phyloP scores from a whole-genome alignment of 495 filamentous ascomycete genomes.

The Penicillium argentinense region DNA sequence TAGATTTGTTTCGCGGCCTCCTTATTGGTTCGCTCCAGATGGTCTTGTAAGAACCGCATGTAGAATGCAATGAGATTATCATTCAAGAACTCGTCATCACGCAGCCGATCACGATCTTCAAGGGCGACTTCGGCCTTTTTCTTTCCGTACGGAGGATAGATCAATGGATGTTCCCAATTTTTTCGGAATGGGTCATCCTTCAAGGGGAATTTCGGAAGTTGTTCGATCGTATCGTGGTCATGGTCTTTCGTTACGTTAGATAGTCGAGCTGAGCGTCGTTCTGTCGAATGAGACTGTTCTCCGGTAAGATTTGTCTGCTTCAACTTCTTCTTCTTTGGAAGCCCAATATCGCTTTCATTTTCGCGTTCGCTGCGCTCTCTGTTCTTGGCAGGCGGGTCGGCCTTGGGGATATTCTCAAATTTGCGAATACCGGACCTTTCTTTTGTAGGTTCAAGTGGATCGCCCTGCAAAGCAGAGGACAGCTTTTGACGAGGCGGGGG shows the following conservation, averaged over 20 bases:
- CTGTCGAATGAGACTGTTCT: conserved; percentile 31
- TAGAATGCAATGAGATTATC: conserved; percentile 91
- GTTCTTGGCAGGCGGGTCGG: neutral
- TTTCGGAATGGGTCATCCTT: conserved; percentile 18
- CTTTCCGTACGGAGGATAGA: conserved; percentile 67
- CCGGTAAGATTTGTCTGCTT: neutral
- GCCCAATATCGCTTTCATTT: conserved; percentile 28
- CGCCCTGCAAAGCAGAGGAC: conserved; percentile 32
- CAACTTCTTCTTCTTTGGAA: conserved; percentile 31
- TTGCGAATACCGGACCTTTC: too few relatives aligned
- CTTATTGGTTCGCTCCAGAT: conserved; percentile 54
- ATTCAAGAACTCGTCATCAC: conserved; percentile 85
- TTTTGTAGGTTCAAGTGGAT: too few relatives aligned
- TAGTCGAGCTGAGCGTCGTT: conserved; percentile 14
- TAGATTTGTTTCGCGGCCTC: conserved; percentile 66
- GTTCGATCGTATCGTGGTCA: conserved; percentile 12
- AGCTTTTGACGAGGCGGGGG: conserved; percentile 24
- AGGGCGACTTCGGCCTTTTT: conserved; percentile 75
- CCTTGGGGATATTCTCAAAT: neutral
- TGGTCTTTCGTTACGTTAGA: neutral
- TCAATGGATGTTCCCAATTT: conserved; percentile 56
- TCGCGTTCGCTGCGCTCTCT: conserved; percentile 4
- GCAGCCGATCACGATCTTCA: conserved; percentile 74
- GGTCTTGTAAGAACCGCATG: conserved; percentile 69
- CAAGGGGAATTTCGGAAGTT: conserved; percentile 2